phyloP scores from a whole-genome alignment of 306 rosid genomes.

The Spatholobus suberectus region DNA sequence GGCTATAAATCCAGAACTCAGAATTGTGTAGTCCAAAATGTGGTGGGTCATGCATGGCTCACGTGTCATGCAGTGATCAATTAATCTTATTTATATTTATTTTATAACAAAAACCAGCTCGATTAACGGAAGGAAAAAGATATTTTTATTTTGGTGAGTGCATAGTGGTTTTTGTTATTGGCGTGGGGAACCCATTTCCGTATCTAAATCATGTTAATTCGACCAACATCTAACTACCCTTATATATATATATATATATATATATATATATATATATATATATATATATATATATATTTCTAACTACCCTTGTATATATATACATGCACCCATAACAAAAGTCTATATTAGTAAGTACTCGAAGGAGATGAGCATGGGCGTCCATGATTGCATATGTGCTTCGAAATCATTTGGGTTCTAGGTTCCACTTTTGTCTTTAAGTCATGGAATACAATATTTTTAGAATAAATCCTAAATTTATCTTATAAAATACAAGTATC shows the following conservation, averaged over 20 bases:
- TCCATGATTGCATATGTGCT: conserved; percentile 15
- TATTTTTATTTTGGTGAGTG: background rate
- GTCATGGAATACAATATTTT: background rate
- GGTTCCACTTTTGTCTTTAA: background rate
- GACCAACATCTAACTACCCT: conserved; percentile 36
- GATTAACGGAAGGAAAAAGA: background rate
- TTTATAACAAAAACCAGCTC: background rate
- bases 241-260: background rate
- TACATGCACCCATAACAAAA: background rate
- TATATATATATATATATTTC: no score
- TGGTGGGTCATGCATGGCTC: conserved; percentile 34
- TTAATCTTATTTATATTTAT: background rate
- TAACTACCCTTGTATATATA: background rate
- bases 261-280: no score
- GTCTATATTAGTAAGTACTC: background rate
- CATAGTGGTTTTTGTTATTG: background rate
- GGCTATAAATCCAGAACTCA: background rate
- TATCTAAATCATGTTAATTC: background rate
- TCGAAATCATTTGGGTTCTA: background rate
- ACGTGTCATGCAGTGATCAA: background rate
- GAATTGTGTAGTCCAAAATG: background rate
- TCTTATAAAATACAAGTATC: background rate
- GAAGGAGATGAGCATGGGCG: conserved; percentile 4
- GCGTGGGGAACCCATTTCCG: background rate
- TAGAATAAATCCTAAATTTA: background rate